These are phyloP conservation scores for Podospora pseudocomata DNA, from an alignment of 495 filamentous ascomycete species.

Conservation along the genomic window DNA sequence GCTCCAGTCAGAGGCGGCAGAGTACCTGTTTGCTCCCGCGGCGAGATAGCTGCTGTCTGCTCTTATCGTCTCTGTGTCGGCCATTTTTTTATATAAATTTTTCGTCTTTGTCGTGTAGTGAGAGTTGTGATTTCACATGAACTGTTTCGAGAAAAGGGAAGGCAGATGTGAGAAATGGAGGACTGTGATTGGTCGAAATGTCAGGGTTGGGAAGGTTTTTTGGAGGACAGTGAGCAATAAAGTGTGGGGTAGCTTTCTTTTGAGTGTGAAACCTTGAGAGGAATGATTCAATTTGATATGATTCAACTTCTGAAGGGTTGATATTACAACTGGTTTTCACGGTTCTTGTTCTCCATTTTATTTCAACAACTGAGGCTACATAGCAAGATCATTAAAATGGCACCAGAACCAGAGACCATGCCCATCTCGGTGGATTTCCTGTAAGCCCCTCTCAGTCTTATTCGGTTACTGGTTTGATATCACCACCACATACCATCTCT, in stretches of 20 bases:
- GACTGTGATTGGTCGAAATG: neutral
- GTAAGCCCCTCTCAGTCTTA: constrained; percentile 4
- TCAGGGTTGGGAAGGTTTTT: neutral
- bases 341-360: neutral
- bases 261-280: neutral
- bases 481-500: neutral
- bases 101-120: constrained; percentile 1
- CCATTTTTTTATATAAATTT: constrained; percentile 17
- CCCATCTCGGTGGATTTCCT: neutral
- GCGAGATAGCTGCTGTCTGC: constrained; percentile 62
- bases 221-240: neutral
- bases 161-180: neutral
- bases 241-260: neutral
- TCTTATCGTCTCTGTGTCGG: constrained; percentile 7
- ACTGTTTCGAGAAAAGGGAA: neutral
- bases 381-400: neutral
- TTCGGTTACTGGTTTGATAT: constrained; percentile 2
- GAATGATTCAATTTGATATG: neutral
- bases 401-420: neutral
- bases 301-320: no score
- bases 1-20: constrained; percentile 89
- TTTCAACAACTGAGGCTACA: neutral
- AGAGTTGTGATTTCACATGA: neutral
- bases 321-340: no score
- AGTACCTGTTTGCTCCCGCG: constrained; percentile 84